Evolutionary conservation across 1,284 basidiomycete genomes (phyloP).

Genomic region (Puccinia horiana): DNA sequence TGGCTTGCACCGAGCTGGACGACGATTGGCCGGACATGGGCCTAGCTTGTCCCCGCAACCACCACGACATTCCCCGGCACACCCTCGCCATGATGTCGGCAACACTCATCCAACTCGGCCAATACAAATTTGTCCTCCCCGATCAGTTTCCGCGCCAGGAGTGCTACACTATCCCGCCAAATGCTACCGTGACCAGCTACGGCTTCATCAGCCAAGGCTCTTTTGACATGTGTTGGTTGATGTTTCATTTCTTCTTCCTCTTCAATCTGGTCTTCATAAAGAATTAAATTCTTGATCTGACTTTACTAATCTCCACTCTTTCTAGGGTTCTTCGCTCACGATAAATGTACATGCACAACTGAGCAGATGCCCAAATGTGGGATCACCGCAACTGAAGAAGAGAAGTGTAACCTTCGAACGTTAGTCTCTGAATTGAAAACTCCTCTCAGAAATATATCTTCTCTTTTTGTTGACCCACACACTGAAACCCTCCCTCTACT

Average conservation of each 20-base stretch:
- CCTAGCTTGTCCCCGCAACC: constrained; percentile 29
- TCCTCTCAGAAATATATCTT: not conserved
- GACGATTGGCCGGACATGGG: constrained; percentile 48
- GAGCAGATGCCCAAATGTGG: constrained; percentile 19
- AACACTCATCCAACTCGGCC: constrained; percentile 42
- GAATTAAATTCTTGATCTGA: not conserved
- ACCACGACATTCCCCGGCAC: constrained; percentile 44
- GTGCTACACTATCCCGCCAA: constrained; percentile 35
- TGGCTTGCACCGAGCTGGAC: constrained; percentile 35
- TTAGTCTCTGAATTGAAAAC: constrained; percentile 1
- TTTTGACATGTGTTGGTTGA: constrained; percentile 41
- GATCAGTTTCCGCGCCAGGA: constrained; percentile 28
- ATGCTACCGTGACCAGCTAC: constrained; percentile 14
- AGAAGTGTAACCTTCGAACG: constrained; percentile 48
- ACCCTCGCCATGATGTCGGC: constrained; percentile 48
- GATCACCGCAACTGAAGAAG: constrained; percentile 21
- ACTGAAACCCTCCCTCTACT: not conserved
- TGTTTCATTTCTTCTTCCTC: not conserved
- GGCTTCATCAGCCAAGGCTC: constrained; percentile 46
- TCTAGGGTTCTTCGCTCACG: constrained; percentile 45
- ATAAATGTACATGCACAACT: constrained; percentile 24
- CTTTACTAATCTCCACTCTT: not conserved
- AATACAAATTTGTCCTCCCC: constrained; percentile 28
- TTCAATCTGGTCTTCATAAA: too few relatives aligned
- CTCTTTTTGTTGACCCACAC: not conserved